phyloP scores from a whole-genome alignment of 139 green algal genomes.

The Coccomyxa sp. region DNA sequence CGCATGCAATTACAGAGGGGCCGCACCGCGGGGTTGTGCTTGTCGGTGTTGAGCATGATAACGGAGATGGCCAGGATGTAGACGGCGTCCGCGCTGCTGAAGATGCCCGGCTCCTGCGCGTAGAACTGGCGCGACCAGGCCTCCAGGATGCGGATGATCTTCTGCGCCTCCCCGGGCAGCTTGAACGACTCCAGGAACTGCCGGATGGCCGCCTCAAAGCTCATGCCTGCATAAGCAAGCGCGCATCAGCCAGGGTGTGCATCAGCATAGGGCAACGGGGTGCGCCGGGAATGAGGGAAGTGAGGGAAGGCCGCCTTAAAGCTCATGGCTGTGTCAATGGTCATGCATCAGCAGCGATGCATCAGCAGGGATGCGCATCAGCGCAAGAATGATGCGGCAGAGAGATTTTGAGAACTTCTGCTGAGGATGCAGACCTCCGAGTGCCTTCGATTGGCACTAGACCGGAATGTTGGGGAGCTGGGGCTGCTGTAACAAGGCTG shows the following conservation, averaged over 20 bases:
- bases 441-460: too few relatives aligned
- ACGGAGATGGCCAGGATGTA: constrained; percentile 58
- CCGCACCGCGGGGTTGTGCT: constrained; percentile 47
- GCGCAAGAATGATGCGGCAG: not conserved
- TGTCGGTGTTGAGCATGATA: constrained; percentile 69
- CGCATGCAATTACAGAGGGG: too few relatives aligned
- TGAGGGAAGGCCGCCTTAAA: not conserved
- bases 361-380: not conserved
- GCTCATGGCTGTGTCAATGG: not conserved
- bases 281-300: too few relatives aligned
- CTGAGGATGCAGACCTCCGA: too few relatives aligned
- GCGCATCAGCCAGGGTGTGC: too few relatives aligned
- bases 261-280: too few relatives aligned
- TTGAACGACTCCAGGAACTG: constrained; percentile 50
- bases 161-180: constrained; percentile 59
- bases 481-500: too few relatives aligned
- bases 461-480: too few relatives aligned
- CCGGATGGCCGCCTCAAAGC: constrained; percentile 49
- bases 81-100: constrained; percentile 31
- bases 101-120: constrained; percentile 5
- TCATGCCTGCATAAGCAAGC: constrained; percentile 15
- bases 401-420: not conserved
- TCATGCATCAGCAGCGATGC: not conserved
- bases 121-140: constrained; percentile 40
- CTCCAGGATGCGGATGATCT: constrained; percentile 55